These are phyloP conservation scores for Fusarium newnesense DNA, from an alignment of 2,329 filamentous ascomycete genomes.

Conservation along the genomic window DNA sequence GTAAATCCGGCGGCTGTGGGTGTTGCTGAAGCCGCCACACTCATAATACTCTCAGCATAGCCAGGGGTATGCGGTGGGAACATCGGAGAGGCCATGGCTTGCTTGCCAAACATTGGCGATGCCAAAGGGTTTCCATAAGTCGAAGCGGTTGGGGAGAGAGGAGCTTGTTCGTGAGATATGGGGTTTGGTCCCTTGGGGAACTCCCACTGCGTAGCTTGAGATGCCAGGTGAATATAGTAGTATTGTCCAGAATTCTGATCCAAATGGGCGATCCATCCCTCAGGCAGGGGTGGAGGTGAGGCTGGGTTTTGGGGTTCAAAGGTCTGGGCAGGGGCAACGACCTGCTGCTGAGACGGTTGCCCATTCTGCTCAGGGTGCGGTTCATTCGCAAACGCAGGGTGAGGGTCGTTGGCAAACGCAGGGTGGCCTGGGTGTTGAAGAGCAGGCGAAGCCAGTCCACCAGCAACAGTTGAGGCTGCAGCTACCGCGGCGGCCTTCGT, in stretches of 20 bases:
- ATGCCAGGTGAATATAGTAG: constrained; percentile 97
- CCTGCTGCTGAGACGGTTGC: constrained; percentile 56
- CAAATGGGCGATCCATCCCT: constrained; percentile 97
- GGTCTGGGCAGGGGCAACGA: constrained; percentile 57
- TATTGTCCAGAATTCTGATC: constrained; percentile 97
- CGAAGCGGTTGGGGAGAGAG: constrained; percentile 83
- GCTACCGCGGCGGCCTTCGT: constrained; percentile 44
- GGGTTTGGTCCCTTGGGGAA: constrained; percentile 97
- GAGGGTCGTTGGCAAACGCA: constrained; percentile 88
- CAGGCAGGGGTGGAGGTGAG: constrained; percentile 91
- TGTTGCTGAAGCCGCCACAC: constrained; percentile 77
- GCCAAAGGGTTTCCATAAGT: constrained; percentile 79
- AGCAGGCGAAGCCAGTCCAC: constrained; percentile 57
- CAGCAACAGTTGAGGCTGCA: constrained; percentile 36
- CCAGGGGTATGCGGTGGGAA: constrained; percentile 85
- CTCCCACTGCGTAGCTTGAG: constrained; percentile 98
- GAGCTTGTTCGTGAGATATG: constrained; percentile 81
- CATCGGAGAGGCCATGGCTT: constrained; percentile 77
- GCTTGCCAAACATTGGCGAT: constrained; percentile 72
- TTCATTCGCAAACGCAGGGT: constrained; percentile 91
- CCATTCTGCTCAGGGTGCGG: constrained; percentile 65
- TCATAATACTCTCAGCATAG: constrained; percentile 88
- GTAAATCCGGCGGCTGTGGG: constrained; percentile 85
- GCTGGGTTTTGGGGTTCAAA: constrained; percentile 67
- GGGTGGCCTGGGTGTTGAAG: constrained; percentile 77